Evolutionary conservation across 140 eudicot genomes (phyloP), one percentile per base, ranked within the genome.

Genomic region (Bidens hawaiensis): DNA sequence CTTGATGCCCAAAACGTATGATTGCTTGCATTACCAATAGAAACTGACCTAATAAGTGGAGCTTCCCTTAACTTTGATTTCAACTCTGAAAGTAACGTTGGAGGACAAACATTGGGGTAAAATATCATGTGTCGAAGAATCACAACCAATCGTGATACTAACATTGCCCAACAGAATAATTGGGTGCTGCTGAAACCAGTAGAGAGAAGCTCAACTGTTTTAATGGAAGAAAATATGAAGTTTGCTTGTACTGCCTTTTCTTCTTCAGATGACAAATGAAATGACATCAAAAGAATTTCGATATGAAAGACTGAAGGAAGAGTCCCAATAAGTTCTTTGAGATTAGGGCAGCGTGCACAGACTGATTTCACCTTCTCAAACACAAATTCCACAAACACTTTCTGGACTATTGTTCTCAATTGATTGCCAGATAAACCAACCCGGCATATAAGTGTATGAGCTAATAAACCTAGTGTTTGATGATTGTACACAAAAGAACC

Each of bases 281-380:
- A 93, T 11, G 96, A 85, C 81, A 88, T 77, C 27, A 93, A 75
- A 53, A 93, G 81, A 57, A 88, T 79, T 88, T 93, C 99, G 22
- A 93, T 81, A 80, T 93, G 95, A 65, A 88, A 83, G 42, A 81
- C 69, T n/a, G 96, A 88, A 23, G 99, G 99, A 58, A 93, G 99
- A 45, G 74, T 59, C 64, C 65, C 89, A 28, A 81, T 75, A 76
- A 85, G 60, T 46, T 88, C 96, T 63, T 83, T 75, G 57, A 81
- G 74, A 33, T 57, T 63, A 36, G 79, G 78, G 61, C 75, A 52
- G 24, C 66, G 68, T 62, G 73, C 51, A 62, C 77, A 61, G 22
- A 80, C 74, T 48, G 81, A 57, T 62, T 72, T 82, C 62, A 73
- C 83, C 78, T 79, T 88, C 64, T 83, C 85, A 21, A 51, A 51